Conservation (phyloP, 805 yeast genomes). For the Saccharomyces eubayanus region DNA sequence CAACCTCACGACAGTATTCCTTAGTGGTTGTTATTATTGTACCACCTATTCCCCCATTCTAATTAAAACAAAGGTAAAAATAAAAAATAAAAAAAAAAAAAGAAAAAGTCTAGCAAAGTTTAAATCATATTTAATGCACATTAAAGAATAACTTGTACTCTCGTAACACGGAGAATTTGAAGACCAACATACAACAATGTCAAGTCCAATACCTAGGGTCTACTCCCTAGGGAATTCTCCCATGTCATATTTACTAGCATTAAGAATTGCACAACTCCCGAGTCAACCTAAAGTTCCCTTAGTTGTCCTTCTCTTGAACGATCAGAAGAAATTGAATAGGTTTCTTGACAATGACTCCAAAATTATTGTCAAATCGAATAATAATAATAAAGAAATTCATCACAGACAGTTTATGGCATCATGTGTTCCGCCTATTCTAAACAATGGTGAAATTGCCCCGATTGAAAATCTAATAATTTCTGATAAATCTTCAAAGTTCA, state of each 20-base stretch:
- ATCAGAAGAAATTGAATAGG: constrained; percentile 34
- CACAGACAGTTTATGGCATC: constrained; percentile 28
- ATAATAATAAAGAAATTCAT: constrained; percentile 1
- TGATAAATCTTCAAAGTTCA: constrained; percentile 49
- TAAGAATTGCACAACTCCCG: constrained; percentile 37
- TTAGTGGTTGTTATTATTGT: background rate
- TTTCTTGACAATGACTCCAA: constrained; percentile 37
- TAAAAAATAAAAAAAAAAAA: background rate
- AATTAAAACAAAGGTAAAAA: background rate
- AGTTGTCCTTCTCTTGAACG: constrained; percentile 36
- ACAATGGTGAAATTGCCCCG: constrained; percentile 24
- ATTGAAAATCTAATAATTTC: constrained; percentile 52
- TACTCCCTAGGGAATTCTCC: constrained; percentile 39
- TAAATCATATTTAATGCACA: background rate
- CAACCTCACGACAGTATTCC: background rate
- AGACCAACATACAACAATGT: constrained; percentile 8
- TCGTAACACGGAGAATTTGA: background rate
- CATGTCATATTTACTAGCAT: constrained; percentile 36
- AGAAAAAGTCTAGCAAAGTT: background rate
- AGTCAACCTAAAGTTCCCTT: constrained; percentile 33
- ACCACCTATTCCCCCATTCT: background rate
- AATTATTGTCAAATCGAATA: constrained; percentile 21
- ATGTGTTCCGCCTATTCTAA: constrained; percentile 24
- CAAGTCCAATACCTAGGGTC: constrained; percentile 25
- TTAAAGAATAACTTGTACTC: background rate